Base-by-base conservation (phyloP, 176 grass and related monocot genomes). In the Paspalum notatum region DNA sequence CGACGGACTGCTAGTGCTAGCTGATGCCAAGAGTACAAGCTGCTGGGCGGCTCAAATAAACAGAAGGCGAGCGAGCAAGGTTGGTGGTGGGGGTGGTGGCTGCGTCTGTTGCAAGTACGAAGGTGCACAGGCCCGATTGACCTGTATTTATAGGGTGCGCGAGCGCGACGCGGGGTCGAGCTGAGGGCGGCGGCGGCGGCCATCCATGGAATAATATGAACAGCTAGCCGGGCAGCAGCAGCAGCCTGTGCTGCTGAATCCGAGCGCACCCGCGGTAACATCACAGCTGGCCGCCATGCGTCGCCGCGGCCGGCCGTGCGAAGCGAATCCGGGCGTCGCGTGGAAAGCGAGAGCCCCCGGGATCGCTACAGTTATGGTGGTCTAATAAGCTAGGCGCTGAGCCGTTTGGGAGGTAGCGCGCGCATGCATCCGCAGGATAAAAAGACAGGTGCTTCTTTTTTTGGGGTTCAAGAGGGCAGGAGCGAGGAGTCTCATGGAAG, bases 61-160 rank as follows among this genome's bases (percentile, higher is more conserved):
- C n/a, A n/a, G n/a, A n/a, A n/a, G n/a, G n/a, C n/a, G n/a, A n/a
- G n/a, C n/a, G n/a, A n/a, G n/a, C n/a, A n/a, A n/a, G n/a, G n/a
- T n/a, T n/a, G n/a, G n/a, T n/a, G n/a, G n/a, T n/a, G n/a, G n/a
- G n/a, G n/a, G n/a, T n/a, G 27, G 9, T 66, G n/a, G 22, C 7
- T 14, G 71, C 49, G 43, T 47, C 73, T 83, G 27, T 52, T 78
- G 73, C 58, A 78, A 78, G 83, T 90, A 78, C 72, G 78, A 82
- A 53, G 72, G 72, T 74, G 66, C 79, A 82, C 60, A 85, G 70
- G 62, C 70, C 53, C 76, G 50, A 82, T 75, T 87, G 87, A 77
- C 65, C 85, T 75, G 0, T 90, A 93, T 88, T 93, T 93, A 88
- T 93, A 90, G n/a, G n/a, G 88, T 38, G 69, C 10, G 77, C 56